A percentile compares a stretch with the other conserved stretches of the same genome.
Conservation (phyloP, 1,284 basidiomycete genomes). For the Peniophora sp. region DNA sequence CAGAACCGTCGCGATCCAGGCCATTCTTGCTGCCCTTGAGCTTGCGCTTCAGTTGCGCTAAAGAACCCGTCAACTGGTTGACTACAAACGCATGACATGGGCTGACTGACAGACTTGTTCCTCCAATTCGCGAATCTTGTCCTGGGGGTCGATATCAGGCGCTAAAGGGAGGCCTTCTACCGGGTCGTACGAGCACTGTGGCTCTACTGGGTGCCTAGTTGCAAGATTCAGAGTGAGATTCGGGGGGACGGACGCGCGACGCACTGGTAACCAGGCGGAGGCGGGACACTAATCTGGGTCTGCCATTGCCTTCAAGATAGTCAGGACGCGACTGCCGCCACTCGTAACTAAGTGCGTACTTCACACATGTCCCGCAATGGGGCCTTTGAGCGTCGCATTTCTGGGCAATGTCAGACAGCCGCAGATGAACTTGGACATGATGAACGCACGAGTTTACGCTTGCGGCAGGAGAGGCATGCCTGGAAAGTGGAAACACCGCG, state of each 20-base stretch:
- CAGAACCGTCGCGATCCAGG: slow-evolving; percentile 21
- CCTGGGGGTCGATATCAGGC: slow-evolving; percentile 64
- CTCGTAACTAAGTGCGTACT: slow-evolving; percentile 37
- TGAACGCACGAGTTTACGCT: slow-evolving; percentile 62
- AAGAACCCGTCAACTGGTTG: not conserved
- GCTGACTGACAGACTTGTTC: slow-evolving; percentile 56
- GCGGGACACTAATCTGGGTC: slow-evolving; percentile 68
- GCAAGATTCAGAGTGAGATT: slow-evolving; percentile 5
- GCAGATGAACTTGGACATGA: slow-evolving; percentile 6
- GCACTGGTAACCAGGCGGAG: slow-evolving; percentile 71
- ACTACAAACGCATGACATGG: not conserved
- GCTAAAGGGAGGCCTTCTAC: slow-evolving; percentile 70
- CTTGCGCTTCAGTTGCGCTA: slow-evolving; percentile 57
- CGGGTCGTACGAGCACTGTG: slow-evolving; percentile 76
- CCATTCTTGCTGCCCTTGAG: slow-evolving; percentile 45
- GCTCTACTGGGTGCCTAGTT: slow-evolving; percentile 69
- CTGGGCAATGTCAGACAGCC: slow-evolving; percentile 26
- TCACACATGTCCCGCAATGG: slow-evolving; percentile 75
- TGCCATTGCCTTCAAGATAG: slow-evolving; percentile 59
- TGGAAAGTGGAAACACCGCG: slow-evolving; percentile 18
- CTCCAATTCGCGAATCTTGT: slow-evolving; percentile 71
- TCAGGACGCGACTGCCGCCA: slow-evolving; percentile 6
- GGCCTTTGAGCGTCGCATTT: slow-evolving; percentile 80
- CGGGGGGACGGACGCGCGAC: too few relatives aligned
- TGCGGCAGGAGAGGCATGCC: slow-evolving; percentile 76